Evolutionary conservation across 768 basidiomycete genomes (phyloP).

Genomic region (Leccinum sublutescens): DNA sequence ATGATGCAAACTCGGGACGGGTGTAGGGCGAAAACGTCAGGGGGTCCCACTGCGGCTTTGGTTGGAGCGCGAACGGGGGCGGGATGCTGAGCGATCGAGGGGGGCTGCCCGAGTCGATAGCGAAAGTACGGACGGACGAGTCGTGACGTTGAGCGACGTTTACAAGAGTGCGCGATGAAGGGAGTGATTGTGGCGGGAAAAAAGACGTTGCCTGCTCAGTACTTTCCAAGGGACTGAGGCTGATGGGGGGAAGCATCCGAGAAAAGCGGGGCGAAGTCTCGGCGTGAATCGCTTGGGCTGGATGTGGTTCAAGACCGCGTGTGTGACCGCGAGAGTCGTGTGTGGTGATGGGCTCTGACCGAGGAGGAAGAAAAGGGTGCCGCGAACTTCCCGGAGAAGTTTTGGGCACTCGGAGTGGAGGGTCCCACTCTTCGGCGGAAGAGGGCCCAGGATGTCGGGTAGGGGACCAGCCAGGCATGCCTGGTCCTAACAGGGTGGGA

Average conservation of each 20-base stretch:
- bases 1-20: slow-evolving; percentile 36
- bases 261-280: slow-evolving; percentile 28
- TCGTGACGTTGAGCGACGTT: slow-evolving; percentile 19
- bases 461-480: slow-evolving; percentile 44
- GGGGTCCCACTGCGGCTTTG: slow-evolving; percentile 63
- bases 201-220: slow-evolving; percentile 19
- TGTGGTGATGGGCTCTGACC: slow-evolving; percentile 9
- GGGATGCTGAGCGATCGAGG: slow-evolving; percentile 29
- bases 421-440: slow-evolving; percentile 21
- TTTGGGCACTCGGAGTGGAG: slow-evolving; percentile 9
- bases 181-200: slow-evolving; percentile 37
- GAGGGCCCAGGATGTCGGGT: slow-evolving; percentile 13
- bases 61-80: slow-evolving; percentile 67
- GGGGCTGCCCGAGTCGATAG: slow-evolving; percentile 15
- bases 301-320: slow-evolving; percentile 11
- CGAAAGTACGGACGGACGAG: slow-evolving; percentile 20
- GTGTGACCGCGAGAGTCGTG: slow-evolving; percentile 16
- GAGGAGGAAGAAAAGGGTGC: slow-evolving; percentile 1
- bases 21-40: slow-evolving; percentile 38
- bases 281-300: slow-evolving; percentile 9
- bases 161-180: slow-evolving; percentile 12
- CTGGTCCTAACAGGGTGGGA: slow-evolving; percentile 51
- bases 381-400: slow-evolving; percentile 7
- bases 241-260: slow-evolving; percentile 30
- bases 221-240: slow-evolving; percentile 14